Base-by-base conservation (phyloP, 495 filamentous ascomycete genomes). In the Clohesyomyces aquaticus region DNA sequence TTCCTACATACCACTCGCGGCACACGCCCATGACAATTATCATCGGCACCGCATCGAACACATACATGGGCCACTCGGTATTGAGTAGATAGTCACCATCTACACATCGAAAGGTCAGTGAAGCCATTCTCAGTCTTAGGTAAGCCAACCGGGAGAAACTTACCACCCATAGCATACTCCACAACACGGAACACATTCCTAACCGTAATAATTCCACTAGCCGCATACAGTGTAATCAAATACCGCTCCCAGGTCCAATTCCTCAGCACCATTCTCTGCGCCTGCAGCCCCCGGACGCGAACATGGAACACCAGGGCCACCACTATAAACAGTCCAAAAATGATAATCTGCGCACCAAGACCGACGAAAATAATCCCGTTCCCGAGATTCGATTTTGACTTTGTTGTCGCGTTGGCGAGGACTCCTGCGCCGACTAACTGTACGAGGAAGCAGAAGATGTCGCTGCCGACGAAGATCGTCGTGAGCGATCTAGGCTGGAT, bases 1-100 rank as follows among this genome's bases (percentile, higher is more conserved):
- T 70, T 27, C 57, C 74, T 26, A 78, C 77, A 66, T 81, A 74
- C 38, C 75, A 65, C 11, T 72, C 60, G 52, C 75, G 77, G 54
- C 86, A 80, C 1, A 82, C 59, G 0, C 78, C 64, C 66, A 82
- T 78, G 18, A 81, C 81, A 0, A 72, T 2, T 19, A 83, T 67
- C 86, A 90, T 88, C 38, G 82, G 66, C 35, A 79, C 46, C 6
- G 79, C 74, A 71, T 90, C 87, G 63, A 89, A 88, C 1, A 85
- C 66, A 67, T 88, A 89, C 49, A 88, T 70, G 55, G 81, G 81
- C 50, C 76, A 80, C 72, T 90, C 87, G 38, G 83, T 76, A n/a
- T 48, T 66, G 62, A 87, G 67, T 25, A 83, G 38, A 61, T 75
- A 79, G 8, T 84, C 84, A 11, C 78, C 74, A 26, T 79, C 72